Percentiles rank a stretch among this genome's conserved stretches.
These are phyloP conservation scores for Coemansia sp. DNA, from an alignment of 192 early-diverging fungal genomes.

Conservation along the genomic window DNA sequence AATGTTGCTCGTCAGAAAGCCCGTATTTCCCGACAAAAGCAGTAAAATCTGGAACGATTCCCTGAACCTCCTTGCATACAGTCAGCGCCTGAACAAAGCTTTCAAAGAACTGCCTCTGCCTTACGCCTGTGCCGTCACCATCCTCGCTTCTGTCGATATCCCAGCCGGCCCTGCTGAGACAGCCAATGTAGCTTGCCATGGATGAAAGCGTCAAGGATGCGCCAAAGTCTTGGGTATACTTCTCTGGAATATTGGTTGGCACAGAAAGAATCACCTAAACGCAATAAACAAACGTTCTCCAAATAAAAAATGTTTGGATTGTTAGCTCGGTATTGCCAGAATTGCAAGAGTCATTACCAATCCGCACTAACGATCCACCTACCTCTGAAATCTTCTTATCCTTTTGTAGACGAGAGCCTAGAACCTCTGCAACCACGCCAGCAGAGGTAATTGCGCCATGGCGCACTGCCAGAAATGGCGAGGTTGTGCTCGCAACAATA, in stretches of 20 bases:
- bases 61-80: conserved; percentile 21
- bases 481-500: conserved; percentile 47
- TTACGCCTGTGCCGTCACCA: background rate
- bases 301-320: background rate
- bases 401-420: conserved; percentile 18
- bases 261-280: conserved; percentile 34
- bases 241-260: conserved; percentile 22
- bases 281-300: background rate
- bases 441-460: conserved; percentile 47
- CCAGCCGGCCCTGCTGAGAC: conserved; percentile 50
- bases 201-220: conserved; percentile 57
- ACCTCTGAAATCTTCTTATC: conserved; percentile 19
- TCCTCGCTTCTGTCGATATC: conserved; percentile 6
- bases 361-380: conserved; percentile 2
- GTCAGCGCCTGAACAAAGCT: conserved; percentile 30
- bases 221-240: conserved; percentile 61
- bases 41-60: conserved; percentile 28
- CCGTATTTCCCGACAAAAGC: conserved; percentile 41
- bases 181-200: conserved; percentile 51
- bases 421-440: conserved; percentile 37
- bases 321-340: too few species aligned
- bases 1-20: conserved; percentile 29
- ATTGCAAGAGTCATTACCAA: background rate
- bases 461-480: conserved; percentile 54
- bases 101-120: conserved; percentile 27